phyloP scores from a whole-genome alignment of 2,329 filamentous ascomycete genomes.

The Stachybotrys chlorohalonatus region DNA sequence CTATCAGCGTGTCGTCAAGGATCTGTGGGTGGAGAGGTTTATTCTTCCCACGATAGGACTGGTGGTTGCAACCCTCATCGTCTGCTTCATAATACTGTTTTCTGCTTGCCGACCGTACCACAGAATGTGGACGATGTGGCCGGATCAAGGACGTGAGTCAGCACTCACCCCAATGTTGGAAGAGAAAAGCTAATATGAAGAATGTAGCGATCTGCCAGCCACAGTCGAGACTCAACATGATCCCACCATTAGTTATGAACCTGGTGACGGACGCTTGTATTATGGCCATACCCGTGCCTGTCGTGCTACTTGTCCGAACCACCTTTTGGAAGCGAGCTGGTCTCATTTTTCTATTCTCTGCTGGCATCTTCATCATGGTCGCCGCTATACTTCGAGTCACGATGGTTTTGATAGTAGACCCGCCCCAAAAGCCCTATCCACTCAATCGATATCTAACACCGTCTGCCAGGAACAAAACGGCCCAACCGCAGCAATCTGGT shows the following conservation, averaged over 20 bases:
- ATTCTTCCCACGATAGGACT: slow-evolving; percentile 21
- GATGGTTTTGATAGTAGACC: slow-evolving; percentile 17
- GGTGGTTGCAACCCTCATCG: slow-evolving; percentile 13
- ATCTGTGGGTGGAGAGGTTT: slow-evolving; percentile 23
- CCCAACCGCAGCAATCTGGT: slow-evolving; percentile 22
- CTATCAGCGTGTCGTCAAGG: slow-evolving; percentile 22
- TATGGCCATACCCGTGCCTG: slow-evolving; percentile 21
- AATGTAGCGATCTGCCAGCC: slow-evolving; percentile 14
- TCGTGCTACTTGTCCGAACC: slow-evolving; percentile 12
- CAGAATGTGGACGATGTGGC: slow-evolving; percentile 22
- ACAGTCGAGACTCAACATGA: slow-evolving; percentile 18
- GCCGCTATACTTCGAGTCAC: slow-evolving; percentile 14
- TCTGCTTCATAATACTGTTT: slow-evolving; percentile 14
- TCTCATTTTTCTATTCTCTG: slow-evolving; percentile 19
- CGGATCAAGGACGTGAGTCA: slow-evolving; percentile 23
- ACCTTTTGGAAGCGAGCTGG: slow-evolving; percentile 18
- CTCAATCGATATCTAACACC: neutral
- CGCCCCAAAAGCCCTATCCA: neutral
- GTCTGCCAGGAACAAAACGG: slow-evolving; percentile 3
- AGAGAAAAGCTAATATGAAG: neutral
- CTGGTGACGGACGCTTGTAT: slow-evolving; percentile 21
- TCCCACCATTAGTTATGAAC: slow-evolving; percentile 21
- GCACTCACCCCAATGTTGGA: too few relatives aligned
- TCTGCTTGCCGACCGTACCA: slow-evolving; percentile 22
- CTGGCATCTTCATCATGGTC: slow-evolving; percentile 21